Conservation (phyloP, 768 basidiomycete genomes). For the Mycena vulgaris region DNA sequence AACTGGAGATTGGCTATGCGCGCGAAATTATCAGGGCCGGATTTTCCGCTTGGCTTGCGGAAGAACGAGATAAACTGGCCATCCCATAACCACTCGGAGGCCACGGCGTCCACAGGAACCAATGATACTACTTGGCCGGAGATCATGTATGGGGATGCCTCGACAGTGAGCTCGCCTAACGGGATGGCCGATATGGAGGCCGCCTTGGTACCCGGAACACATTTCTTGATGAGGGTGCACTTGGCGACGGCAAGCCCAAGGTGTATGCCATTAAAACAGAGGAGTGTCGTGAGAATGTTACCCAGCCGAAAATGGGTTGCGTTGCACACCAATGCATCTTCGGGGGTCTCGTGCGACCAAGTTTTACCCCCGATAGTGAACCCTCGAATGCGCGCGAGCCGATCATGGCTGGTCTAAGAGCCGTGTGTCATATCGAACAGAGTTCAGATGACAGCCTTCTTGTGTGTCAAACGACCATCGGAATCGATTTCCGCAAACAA, state of each 20-base stretch:
- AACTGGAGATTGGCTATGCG: no score
- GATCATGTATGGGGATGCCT: background rate
- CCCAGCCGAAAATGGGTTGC: constrained; percentile 3
- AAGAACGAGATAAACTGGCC: background rate
- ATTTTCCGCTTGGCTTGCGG: no score
- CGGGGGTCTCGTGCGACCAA: no score
- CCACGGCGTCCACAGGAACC: background rate
- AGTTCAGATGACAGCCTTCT: no score
- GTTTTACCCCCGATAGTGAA: no score
- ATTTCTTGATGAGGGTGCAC: background rate
- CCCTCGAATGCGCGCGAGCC: no score
- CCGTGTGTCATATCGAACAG: no score
- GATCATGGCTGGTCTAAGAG: no score
- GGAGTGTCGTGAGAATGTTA: background rate
- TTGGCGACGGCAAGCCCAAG: constrained; percentile 17
- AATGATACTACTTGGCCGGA: constrained; percentile 16
- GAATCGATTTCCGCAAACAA: no score
- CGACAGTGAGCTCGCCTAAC: background rate
- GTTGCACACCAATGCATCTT: no score
- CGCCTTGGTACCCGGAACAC: background rate
- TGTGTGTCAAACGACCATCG: no score
- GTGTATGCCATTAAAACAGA: constrained; percentile 6
- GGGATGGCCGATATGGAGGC: constrained; percentile 7
- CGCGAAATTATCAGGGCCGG: no score
- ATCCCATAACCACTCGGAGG: constrained; percentile 1